Evolutionary conservation across 2,329 filamentous ascomycete genomes (phyloP).

Genomic region (Aspergillus phoenicis): DNA sequence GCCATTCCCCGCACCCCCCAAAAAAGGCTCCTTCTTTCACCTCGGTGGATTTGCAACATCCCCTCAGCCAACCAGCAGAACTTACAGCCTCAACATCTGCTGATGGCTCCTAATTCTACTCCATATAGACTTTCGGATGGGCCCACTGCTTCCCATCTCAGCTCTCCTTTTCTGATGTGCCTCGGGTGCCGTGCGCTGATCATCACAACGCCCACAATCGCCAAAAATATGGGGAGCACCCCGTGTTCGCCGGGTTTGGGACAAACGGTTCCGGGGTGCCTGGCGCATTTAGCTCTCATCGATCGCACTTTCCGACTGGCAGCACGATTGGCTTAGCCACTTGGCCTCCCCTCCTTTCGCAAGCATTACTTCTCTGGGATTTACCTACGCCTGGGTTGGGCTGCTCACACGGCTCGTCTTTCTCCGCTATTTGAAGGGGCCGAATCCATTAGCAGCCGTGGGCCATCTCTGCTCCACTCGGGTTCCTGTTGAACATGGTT

Average conservation of each 20-base stretch:
- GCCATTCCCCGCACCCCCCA: neutral
- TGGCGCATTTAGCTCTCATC: too few species aligned
- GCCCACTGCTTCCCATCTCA: neutral
- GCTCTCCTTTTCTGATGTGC: neutral
- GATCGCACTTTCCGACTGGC: too few species aligned
- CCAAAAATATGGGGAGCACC: neutral
- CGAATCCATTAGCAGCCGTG: neutral
- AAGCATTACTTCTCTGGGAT: neutral
- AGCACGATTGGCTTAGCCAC: too few species aligned
- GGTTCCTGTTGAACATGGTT: neutral
- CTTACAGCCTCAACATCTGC: neutral
- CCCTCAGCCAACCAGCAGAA: neutral
- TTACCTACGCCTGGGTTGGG: neutral
- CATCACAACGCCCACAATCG: neutral
- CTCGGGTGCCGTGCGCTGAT: neutral
- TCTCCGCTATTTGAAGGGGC: neutral
- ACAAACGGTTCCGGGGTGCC: too few species aligned
- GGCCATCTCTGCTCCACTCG: neutral
- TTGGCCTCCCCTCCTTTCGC: neutral
- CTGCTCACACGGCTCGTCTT: neutral
- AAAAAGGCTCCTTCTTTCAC: neutral
- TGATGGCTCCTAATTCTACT: neutral
- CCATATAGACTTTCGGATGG: neutral
- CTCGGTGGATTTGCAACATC: neutral
- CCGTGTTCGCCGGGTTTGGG: neutral